Conservation (phyloP, 306 rosid genomes). For the Corylus avellana region DNA sequence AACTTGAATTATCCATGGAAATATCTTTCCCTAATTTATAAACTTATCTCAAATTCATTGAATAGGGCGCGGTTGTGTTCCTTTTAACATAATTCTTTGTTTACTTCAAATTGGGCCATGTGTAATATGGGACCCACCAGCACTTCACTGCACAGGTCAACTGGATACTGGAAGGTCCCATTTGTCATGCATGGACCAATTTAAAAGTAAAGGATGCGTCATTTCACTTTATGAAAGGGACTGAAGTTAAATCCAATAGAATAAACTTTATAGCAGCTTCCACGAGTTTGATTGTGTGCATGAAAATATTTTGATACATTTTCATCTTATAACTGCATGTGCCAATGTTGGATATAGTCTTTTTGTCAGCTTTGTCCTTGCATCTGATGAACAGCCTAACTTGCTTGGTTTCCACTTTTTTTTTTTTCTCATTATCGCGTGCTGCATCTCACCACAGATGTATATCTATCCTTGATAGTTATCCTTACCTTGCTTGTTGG, state of each 20-base stretch:
- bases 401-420: neutral
- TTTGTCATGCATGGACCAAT: neutral
- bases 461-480: neutral
- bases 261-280: constrained; percentile 1
- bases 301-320: neutral
- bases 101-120: neutral
- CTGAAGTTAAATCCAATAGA: neutral
- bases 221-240: neutral
- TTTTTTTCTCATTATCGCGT: neutral
- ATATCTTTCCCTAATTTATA: neutral
- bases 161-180: neutral
- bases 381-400: neutral
- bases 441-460: neutral
- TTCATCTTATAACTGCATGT: neutral
- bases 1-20: neutral
- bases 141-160: neutral
- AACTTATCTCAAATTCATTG: neutral
- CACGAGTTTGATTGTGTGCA: neutral
- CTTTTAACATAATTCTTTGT: neutral
- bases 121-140: neutral
- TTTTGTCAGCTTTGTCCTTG: neutral
- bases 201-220: too few species aligned
- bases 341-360: neutral
- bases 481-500: neutral
- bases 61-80: neutral